phyloP scores from a whole-genome alignment of 805 yeast species.

The Teunomyces aglyptinius region DNA sequence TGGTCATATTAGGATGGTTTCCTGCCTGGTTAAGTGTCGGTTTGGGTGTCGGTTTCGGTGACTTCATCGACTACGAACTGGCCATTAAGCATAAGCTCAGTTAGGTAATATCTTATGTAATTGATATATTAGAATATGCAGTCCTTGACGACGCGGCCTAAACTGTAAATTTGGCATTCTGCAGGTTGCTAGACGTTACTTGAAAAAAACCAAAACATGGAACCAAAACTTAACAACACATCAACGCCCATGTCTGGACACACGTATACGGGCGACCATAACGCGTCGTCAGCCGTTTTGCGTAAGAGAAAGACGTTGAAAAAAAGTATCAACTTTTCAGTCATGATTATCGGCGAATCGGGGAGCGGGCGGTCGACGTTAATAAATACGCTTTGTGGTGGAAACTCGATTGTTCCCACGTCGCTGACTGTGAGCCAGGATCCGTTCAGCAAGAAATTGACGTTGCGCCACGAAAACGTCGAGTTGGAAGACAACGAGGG shows the following conservation, averaged over 20 bases:
- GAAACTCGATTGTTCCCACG: conserved; percentile 69
- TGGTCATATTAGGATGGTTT: conserved; percentile 71
- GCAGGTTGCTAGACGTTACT: conserved; percentile 4
- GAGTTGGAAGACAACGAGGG: conserved; percentile 86
- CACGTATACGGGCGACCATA: conserved; percentile 15
- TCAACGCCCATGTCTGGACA: conserved; percentile 11
- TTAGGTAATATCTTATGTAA: background rate
- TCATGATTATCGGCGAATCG: conserved; percentile 83
- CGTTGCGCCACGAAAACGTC: conserved; percentile 74
- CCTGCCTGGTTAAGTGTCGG: conserved; percentile 68
- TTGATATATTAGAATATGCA: background rate
- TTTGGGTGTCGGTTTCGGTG: conserved; percentile 28
- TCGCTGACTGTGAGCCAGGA: conserved; percentile 64
- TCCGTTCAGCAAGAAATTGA: conserved; percentile 45
- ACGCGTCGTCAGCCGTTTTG: conserved; percentile 40
- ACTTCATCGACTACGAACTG: conserved; percentile 14
- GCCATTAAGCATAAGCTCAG: conserved; percentile 4
- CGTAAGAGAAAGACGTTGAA: conserved; percentile 75
- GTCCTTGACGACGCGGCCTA: background rate
- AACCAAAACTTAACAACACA: background rate
- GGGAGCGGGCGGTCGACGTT: conserved; percentile 92
- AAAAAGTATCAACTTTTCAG: conserved; percentile 79
- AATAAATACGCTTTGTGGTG: conserved; percentile 87
- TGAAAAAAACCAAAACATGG: conserved; percentile 2
- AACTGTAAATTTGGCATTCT: background rate